Conservation (phyloP, 495 filamentous ascomycete genomes). For the Geopyxis carbonaria region DNA sequence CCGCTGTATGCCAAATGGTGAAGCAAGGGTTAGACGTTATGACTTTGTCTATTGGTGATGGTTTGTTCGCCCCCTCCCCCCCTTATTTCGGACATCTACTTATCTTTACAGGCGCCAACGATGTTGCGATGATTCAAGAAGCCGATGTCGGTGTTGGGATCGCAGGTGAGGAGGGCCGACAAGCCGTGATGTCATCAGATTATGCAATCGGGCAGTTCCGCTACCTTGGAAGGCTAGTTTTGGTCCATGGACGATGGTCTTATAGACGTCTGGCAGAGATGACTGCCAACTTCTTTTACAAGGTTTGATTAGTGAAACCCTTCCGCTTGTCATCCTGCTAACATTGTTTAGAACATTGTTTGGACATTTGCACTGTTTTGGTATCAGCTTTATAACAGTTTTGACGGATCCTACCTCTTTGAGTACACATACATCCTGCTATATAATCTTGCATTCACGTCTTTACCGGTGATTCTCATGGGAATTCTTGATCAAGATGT, state of each 20-base stretch:
- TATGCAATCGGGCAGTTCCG: slow-evolving; percentile 98
- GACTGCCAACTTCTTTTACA: slow-evolving; percentile 99
- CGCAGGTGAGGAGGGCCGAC: slow-evolving; percentile 88
- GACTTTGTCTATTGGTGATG: slow-evolving; percentile 91
- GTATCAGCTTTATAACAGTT: slow-evolving; percentile 91
- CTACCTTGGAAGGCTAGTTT: slow-evolving; percentile 74
- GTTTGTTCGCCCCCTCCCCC: slow-evolving; percentile 29
- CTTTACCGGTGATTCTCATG: slow-evolving; percentile 86
- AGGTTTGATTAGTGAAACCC: slow-evolving; percentile 33
- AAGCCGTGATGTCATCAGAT: slow-evolving; percentile 97
- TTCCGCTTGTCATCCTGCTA: slow-evolving; percentile 6
- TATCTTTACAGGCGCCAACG: slow-evolving; percentile 47
- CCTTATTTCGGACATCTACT: slow-evolving; percentile 3
- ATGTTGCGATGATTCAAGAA: slow-evolving; percentile 99
- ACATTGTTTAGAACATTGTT: slow-evolving; percentile 58
- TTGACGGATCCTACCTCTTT: slow-evolving; percentile 88
- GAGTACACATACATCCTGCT: slow-evolving; percentile 95
- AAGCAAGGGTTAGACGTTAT: slow-evolving; percentile 90
- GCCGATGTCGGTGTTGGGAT: slow-evolving; percentile 97
- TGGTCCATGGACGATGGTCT: slow-evolving; percentile 94
- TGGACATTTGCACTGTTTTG: slow-evolving; percentile 97
- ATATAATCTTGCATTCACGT: slow-evolving; percentile 95
- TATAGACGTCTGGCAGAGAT: slow-evolving; percentile 85
- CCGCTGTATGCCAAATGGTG: slow-evolving; percentile 91
- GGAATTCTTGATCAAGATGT: slow-evolving; percentile 97